These are phyloP conservation scores for Aphanomyces astaci DNA, from an alignment of 352 stramenopile genomes.

Conservation along the genomic window DNA sequence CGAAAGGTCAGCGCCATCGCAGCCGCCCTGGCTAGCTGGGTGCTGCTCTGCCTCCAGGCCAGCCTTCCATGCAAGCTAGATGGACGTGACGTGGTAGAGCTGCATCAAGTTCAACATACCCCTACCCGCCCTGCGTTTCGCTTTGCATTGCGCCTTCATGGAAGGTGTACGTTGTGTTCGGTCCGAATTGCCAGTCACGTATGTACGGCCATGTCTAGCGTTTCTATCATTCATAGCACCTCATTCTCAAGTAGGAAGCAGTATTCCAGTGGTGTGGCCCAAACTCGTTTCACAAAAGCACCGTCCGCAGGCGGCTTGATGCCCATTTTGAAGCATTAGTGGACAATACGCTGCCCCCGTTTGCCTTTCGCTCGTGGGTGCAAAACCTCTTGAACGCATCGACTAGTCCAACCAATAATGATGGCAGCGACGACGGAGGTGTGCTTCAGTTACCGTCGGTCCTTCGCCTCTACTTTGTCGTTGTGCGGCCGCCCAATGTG, in stretches of 20 bases:
- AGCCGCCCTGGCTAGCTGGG: conserved; percentile 14
- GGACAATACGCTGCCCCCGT: not conserved
- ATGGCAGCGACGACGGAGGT: not conserved
- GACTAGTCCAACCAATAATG: too few species aligned
- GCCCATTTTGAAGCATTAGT: not conserved
- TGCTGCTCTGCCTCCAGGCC: not conserved
- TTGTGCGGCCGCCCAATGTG: not conserved
- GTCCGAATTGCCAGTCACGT: not conserved
- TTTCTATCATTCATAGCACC: not conserved
- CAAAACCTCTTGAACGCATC: not conserved
- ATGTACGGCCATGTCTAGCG: not conserved
- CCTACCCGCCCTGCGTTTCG: not conserved
- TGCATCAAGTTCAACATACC: not conserved
- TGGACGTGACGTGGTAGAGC: not conserved
- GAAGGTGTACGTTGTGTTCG: not conserved
- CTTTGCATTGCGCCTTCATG: not conserved
- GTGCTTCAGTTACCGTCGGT: not conserved
- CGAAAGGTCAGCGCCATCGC: conserved; percentile 15
- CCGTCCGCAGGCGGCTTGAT: not conserved
- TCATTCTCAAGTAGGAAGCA: not conserved
- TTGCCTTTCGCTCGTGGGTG: not conserved
- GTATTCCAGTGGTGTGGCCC: not conserved
- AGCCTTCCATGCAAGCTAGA: not conserved
- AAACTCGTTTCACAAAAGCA: not conserved
- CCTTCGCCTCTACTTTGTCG: not conserved